Base-by-base conservation (phyloP, 1,284 basidiomycete genomes). In the Tilletia setariae region DNA sequence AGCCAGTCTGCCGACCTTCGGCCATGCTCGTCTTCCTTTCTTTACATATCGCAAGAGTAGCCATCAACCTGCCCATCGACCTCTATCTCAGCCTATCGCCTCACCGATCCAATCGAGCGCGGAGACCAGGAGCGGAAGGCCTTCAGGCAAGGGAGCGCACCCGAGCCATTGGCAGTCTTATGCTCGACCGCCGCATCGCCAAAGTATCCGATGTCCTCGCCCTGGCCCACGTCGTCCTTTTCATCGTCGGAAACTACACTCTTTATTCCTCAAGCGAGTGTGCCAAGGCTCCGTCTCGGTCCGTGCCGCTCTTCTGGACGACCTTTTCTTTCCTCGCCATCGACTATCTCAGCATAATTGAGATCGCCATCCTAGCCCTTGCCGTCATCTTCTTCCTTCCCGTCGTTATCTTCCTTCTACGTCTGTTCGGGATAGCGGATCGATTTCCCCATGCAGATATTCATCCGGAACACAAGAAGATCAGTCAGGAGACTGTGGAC, bases 221-320 rank as follows among this genome's bases (percentile, higher is more conserved):
- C 56, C 69, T 79, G 21, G 68, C 70, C 3, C 68, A 70, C 13
- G 51, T 75, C 40, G 72, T 76, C 68, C 69, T 78, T 65, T 79
- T 78, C 53, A 69, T 74, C 47, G 72, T 78, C 16, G 77, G 77
- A 32, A 79, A 79, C 69, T 75, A 74, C 19, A 70, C 73, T 51
- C 73, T 77, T 42, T 79, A 76, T 65, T 74, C 69, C 63, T 67
- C 70, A 4, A 71, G 63, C 44, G 47, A 49, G 35, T 46, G 63
- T 69, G 71, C 74, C 15, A 71, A 67, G 13, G 49, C 42, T 21
- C 77, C 77, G 2, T 76, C 77, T 0, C 73, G 76, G 32, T 69
- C 75, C 2, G 66, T 72, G 2, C 72, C 76, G 9, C 70, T 79
- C 64, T 79, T 73, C 59, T 77, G 74, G 71, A 47, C 76, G 1